Base-by-base conservation (phyloP, 73 alveolate genomes). In the Halteria grandinella region DNA sequence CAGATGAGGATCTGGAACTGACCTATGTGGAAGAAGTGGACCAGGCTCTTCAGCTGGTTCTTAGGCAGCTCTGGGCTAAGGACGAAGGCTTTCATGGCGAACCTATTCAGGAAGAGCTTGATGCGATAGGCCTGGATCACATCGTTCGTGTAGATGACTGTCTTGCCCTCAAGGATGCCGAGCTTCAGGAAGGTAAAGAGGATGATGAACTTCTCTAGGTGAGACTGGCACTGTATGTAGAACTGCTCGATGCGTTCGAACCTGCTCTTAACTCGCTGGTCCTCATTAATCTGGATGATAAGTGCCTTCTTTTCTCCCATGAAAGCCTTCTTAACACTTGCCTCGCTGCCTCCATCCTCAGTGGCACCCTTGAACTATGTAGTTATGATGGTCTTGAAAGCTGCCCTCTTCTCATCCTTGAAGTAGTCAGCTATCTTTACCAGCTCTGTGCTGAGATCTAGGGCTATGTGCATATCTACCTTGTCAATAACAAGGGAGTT, bases 21-120 rank as follows among this genome's bases (percentile, higher is more conserved):
- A 0, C 91, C 91, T 14, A 77, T 77, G 41, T 82, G 59, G 83
- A 82, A 82, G 57, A 36, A 72, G 36, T 77, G 80, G 8, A 82
- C 59, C 1, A 64, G 75, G 17, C 52, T 53, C 45, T 57, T 58
- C 0, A 63, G 36, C 48, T 17, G 20, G 21, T 53, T 31, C 49
- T 82, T 70, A 3, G 91, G 83, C 44, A 51, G 11, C 17, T 82
- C 91, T 20, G 91, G 86, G 33, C 69, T n/a, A 41, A 82, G 23
- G 0, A 82, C 83, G 21, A 66, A 69, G 18, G 77, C 36, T 49
- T 79, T 54, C 29, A 82, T 33, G n/a, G 18, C 31, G 60, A 82
- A 82, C 43, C 83, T 71, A 12, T 55, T 50, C 37, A 71, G 18
- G 78, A 82, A 71, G 3, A 82, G 18, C 34, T 82, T 82, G 12